Base-by-base conservation (phyloP, 2,329 filamentous ascomycete species). In the Colletotrichum higginsianum region DNA sequence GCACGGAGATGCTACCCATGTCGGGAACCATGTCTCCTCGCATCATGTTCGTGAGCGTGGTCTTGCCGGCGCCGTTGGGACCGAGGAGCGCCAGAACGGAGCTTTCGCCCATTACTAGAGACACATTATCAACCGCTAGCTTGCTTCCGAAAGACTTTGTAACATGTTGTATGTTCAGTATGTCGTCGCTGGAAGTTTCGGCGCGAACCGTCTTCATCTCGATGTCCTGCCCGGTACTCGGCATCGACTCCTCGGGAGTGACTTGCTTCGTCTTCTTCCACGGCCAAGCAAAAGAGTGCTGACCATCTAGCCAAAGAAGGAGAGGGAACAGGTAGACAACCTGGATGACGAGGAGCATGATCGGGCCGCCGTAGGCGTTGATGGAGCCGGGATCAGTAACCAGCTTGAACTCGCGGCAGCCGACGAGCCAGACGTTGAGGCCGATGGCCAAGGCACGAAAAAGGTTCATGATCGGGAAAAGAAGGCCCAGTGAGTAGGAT, bases 41-140 rank as follows among this genome's bases (percentile, higher is more conserved):
- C 73, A 94, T 91, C 66, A 93, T 84, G 18, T 88, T 90, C 74
- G 94, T 93, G 1, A 88, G 92, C 0, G 91, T 93, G 0, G 87
- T 90, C 77, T 94, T 94, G 53, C 92, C 92, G 3, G 92, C 92
- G 8, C 92, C 91, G 76, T 93, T 93, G 0, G 91, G 91, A 0
- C 92, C 92, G 0, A 94, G 85, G 0, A 94, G 84, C 0, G 91
- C 91, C 76, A 93, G 93, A 2, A 93, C 90, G 77, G 93, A 89
- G 26, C 90, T 88, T 55, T 86, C 84, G 8, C 86, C 85, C 2
- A 94, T 89, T 6, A 89, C 90, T 67, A 94, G 92, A 0, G 89
- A 90, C 18, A 93, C 86, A 75, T 93, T 88, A 68, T 93, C 86
- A 12, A 94, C 91, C 1, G 91, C 92, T 12, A 87, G 82, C 67